Percentiles rank a stretch among this genome's conserved stretches.
phyloP scores from a whole-genome alignment of 371 early-diverging fungal species.

The Syncephalastrum sp. region DNA sequence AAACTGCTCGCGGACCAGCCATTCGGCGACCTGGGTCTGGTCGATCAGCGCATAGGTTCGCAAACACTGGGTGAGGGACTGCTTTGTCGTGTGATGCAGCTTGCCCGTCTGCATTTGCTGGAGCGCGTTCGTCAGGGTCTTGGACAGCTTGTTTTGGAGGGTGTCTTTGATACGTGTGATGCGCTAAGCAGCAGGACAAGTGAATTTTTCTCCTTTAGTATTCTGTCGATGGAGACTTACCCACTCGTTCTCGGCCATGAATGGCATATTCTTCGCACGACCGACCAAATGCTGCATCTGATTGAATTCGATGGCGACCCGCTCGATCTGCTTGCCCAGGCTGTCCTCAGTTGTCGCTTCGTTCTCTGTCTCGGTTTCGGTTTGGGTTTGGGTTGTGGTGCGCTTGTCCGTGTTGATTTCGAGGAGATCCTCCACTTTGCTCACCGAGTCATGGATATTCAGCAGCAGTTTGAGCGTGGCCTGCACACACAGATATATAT shows the following conservation, averaged over 20 bases:
- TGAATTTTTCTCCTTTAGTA: neutral
- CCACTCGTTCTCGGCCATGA: conserved; percentile 77
- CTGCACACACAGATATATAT: conserved; percentile 18
- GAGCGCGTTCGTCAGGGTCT: conserved; percentile 48
- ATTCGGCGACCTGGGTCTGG: conserved; percentile 66
- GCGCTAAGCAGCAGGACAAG: conserved; percentile 39
- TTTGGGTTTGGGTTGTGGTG: neutral
- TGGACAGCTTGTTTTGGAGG: conserved; percentile 54
- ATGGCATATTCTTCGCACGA: conserved; percentile 65
- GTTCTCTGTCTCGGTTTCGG: neutral
- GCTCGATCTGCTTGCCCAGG: conserved; percentile 69
- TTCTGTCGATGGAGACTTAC: conserved; percentile 30
- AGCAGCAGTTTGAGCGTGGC: conserved; percentile 64
- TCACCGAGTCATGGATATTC: conserved; percentile 72
- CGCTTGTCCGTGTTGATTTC: conserved; percentile 47
- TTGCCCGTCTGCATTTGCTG: conserved; percentile 41
- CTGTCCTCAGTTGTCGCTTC: conserved; percentile 8
- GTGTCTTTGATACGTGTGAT: conserved; percentile 76
- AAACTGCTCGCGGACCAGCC: conserved; percentile 62
- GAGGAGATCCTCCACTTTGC: conserved; percentile 74
- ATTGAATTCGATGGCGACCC: conserved; percentile 86
- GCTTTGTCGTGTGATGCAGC: conserved; percentile 41
- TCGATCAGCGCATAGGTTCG: conserved; percentile 77
- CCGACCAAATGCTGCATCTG: conserved; percentile 79
- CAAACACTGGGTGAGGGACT: conserved; percentile 66